Base-by-base conservation (phyloP, 2,329 filamentous ascomycete genomes). In the Microdochium bolleyi region DNA sequence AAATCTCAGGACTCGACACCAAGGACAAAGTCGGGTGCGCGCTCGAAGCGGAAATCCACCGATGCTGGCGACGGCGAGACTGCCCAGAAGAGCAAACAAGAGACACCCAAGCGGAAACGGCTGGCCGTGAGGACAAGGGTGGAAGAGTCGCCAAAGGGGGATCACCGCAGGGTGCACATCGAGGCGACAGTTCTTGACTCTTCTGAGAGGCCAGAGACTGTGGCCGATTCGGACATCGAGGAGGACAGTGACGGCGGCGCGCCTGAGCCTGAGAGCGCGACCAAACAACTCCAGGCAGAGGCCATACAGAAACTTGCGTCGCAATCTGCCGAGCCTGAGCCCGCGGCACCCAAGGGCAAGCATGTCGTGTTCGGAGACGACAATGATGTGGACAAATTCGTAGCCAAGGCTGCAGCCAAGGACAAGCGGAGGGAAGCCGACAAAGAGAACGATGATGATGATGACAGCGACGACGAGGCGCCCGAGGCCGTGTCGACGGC, bases 401-500 rank as follows among this genome's bases (percentile, higher is more conserved):
- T 67, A 7, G 60, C 61, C 1, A 57, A 59, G 3, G 63, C 62
- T 10, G 60, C 60, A 1, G 54, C 57, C 9, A 54, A 52, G n/a
- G 54, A 58, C 24, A 51, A 50, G 22, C 38, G 54, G 0, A 51
- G 48, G 22, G 50, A 53, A 46, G 9, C 24, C 51, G 25, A 21
- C 7, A 48, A 55, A 16, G 30, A 19, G 10, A 60, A 64, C 3
- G 67, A 70, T 2, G 68, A 69, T 3, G 70, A 69, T 1, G 72
- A 73, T 3, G 70, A 71, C 11, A 74, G 73, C 44, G 77, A 79
- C 46, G 78, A 82, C 51, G 79, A 77, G 49, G 79, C 79, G 0
- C 80, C 80, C 9, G 80, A 83, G 64, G 79, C 77, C 2, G 73
- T 83, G n/a, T 82, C 80, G 0, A 78, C 78, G 1, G 64, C 67